A percentile compares a stretch with the other conserved stretches of the same genome.
These are phyloP conservation scores for Persicaria maculosa DNA, from an alignment of 148 eudicot species.

Conservation along the genomic window DNA sequence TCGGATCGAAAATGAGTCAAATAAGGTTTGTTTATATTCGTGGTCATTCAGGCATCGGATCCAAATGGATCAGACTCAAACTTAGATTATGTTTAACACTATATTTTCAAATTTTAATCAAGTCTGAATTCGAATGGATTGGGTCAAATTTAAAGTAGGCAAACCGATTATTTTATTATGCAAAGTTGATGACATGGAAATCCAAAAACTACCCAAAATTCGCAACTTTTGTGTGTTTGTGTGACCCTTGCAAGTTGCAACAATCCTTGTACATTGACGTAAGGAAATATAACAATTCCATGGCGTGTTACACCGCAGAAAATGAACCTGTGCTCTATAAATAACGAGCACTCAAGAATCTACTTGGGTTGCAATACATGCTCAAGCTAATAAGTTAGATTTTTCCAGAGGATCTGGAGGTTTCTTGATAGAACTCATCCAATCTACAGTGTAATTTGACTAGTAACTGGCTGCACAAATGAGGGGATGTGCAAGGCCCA, in stretches of 20 bases:
- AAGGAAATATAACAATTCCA: background rate
- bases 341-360: background rate
- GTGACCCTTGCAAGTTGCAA: background rate
- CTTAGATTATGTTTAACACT: too few relatives aligned
- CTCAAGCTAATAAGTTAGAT: background rate
- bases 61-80: too few relatives aligned
- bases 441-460: conserved; percentile 43
- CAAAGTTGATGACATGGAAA: too few relatives aligned
- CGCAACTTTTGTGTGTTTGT: too few relatives aligned
- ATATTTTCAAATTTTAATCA: too few relatives aligned
- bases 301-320: background rate
- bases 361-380: background rate
- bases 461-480: conserved; percentile 41
- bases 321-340: background rate
- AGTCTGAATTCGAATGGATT: too few relatives aligned
- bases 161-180: too few relatives aligned
- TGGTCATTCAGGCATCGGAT: too few relatives aligned
- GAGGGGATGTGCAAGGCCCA: conserved; percentile 74
- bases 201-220: too few relatives aligned
- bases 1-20: too few relatives aligned
- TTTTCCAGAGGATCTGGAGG: background rate
- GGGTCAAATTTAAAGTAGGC: too few relatives aligned
- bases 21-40: too few relatives aligned
- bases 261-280: background rate
- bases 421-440: conserved; percentile 47